phyloP scores from a whole-genome alignment of 83 land plant genomes.

The Diphasiastrum complanatum region DNA sequence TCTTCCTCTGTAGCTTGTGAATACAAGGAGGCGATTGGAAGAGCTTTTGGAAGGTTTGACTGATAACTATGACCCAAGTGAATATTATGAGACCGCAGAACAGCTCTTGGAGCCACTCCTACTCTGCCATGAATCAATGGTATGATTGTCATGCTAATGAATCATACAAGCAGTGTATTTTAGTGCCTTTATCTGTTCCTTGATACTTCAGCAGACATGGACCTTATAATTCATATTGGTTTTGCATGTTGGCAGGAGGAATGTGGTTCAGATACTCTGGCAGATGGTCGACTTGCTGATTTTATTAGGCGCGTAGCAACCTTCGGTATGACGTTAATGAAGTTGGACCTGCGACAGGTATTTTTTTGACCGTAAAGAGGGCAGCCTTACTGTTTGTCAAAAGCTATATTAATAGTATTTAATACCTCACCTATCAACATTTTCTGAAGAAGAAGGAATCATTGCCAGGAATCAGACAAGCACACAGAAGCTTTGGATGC shows the following conservation, averaged over 20 bases:
- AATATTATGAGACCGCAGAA: constrained; percentile 69
- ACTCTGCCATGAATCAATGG: constrained; percentile 87
- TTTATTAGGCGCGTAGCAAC: constrained; percentile 80
- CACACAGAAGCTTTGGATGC: constrained; percentile 89
- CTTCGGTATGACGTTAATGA: constrained; percentile 93
- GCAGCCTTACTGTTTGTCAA: no score
- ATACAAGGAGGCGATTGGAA: constrained; percentile 68
- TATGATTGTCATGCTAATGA: constrained; percentile 25
- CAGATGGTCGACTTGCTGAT: constrained; percentile 86
- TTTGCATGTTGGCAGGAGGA: constrained; percentile 47
- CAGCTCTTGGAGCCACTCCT: constrained; percentile 80
- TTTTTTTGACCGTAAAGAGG: not conserved
- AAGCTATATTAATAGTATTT: no score
- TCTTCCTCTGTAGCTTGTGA: constrained; percentile 46
- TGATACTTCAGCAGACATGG: not conserved
- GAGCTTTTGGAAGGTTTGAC: constrained; percentile 76
- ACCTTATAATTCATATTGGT: not conserved
- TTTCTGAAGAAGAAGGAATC: no score
- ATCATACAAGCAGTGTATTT: not conserved
- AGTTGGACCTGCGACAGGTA: constrained; percentile 94
- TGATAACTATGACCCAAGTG: constrained; percentile 59
- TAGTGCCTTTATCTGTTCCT: not conserved
- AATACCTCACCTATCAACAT: no score
- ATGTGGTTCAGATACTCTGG: constrained; percentile 64
- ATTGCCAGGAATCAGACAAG: constrained; percentile 84